Evolutionary conservation across 805 yeast genomes (phyloP).

Genomic region (Yamadazyma sp.): DNA sequence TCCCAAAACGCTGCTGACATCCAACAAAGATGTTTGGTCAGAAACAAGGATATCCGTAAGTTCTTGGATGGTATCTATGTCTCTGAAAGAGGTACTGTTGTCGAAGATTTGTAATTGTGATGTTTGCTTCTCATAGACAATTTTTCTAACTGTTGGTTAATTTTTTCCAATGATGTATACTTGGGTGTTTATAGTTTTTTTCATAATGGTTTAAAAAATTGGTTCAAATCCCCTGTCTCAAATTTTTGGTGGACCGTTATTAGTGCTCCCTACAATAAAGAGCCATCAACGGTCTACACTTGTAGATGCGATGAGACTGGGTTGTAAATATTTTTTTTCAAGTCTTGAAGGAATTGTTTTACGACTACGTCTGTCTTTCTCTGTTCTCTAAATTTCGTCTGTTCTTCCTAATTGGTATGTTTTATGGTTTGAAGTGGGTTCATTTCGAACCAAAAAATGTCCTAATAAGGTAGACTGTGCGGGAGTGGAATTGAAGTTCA

Average conservation of each 20-base stretch:
- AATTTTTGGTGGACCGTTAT: constrained; percentile 35
- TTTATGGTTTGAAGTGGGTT: constrained; percentile 1
- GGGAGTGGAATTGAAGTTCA: no score
- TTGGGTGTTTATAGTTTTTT: constrained; percentile 17
- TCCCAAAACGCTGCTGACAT: constrained; percentile 98
- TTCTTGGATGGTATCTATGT: constrained; percentile 99
- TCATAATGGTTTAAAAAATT: constrained; percentile 13
- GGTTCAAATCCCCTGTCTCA: constrained; percentile 15
- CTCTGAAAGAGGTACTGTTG: constrained; percentile 89
- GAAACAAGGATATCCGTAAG: constrained; percentile 99
- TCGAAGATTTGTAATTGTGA: constrained; percentile 49
- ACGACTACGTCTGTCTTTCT: not conserved
- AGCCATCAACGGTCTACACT: constrained; percentile 44
- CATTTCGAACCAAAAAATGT: not conserved
- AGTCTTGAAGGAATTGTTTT: no score
- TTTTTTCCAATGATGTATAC: constrained; percentile 16
- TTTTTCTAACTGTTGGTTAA: not conserved
- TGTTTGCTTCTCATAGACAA: not conserved
- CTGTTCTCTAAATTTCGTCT: no score
- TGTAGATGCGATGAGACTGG: constrained; percentile 12
- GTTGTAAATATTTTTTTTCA: no score
- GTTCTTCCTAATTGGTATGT: not conserved
- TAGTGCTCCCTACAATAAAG: constrained; percentile 41
- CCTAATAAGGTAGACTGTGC: not conserved
- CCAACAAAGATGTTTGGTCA: constrained; percentile 96